phyloP scores from a whole-genome alignment of 2,329 filamentous ascomycete genomes.

The Mycosphaerella sp. region DNA sequence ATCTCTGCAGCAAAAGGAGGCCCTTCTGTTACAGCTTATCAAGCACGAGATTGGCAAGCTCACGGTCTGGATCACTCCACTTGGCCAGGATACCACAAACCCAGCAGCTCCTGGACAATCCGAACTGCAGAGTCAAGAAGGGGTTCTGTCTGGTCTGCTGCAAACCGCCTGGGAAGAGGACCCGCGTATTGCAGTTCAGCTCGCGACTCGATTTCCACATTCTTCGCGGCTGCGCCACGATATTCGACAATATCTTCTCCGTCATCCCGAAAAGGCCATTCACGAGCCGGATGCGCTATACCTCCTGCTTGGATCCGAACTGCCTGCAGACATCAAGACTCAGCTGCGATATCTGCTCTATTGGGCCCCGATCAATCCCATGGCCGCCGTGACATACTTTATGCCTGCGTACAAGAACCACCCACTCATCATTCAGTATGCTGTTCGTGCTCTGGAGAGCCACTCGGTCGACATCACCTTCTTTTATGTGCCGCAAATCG shows the following conservation, averaged over 20 bases:
- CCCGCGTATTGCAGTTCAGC: slow-evolving; percentile 78
- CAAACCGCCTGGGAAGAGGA: slow-evolving; percentile 81
- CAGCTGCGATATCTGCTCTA: slow-evolving; percentile 92
- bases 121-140: slow-evolving; percentile 37
- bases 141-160: slow-evolving; percentile 48
- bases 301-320: slow-evolving; percentile 66
- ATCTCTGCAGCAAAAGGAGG: slow-evolving; percentile 69
- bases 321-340: slow-evolving; percentile 72
- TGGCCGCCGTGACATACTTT: slow-evolving; percentile 90
- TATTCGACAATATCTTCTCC: slow-evolving; percentile 71
- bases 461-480: slow-evolving; percentile 97
- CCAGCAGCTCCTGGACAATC: slow-evolving; percentile 28
- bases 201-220: slow-evolving; percentile 66
- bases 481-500: slow-evolving; percentile 98
- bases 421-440: slow-evolving; percentile 90
- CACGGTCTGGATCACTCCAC: slow-evolving; percentile 81
- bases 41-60: slow-evolving; percentile 79
- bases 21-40: slow-evolving; percentile 71
- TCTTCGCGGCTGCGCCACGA: slow-evolving; percentile 66
- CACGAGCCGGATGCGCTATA: slow-evolving; percentile 75
- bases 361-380: slow-evolving; percentile 88
- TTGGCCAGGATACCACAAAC: slow-evolving; percentile 52
- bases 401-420: slow-evolving; percentile 85
- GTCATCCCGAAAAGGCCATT: slow-evolving; percentile 75
- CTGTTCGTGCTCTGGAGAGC: slow-evolving; percentile 87